Base-by-base conservation (phyloP, 2,329 filamentous ascomycete genomes). In the Huntiella moniliformis region DNA sequence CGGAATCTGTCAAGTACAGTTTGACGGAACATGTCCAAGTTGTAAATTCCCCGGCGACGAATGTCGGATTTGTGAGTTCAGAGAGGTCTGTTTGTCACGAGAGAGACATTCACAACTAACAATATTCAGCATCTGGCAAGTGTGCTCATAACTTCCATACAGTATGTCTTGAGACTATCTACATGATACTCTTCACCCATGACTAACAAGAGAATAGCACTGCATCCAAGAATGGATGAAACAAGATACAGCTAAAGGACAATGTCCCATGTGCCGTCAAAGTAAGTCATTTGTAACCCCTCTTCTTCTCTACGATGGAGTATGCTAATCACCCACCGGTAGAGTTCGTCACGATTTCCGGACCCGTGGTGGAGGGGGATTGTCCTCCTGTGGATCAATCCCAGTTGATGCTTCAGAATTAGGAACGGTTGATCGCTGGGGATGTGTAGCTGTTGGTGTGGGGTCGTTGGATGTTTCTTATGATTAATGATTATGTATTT, bases 121-220 rank as follows among this genome's bases (percentile, higher is more conserved):
- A 18, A 4, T 10, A 2, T 41, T 5, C 55, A 95, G 88, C 95
- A 53, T 87, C 91, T 51, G 91, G 91, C 38, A 92, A 88, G 67
- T 98, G 91, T 63, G 88, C 86, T 4, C 91, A 98, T 61, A 94
- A 85, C 52, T 98, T 98, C 58, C 91, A 98, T 63, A 92, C 94
- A 83, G 86, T 92, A 62, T 54, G 68, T 13, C 11, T 12, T 37
- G n/a, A n/a, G 35, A 47, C 54, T 57, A 41, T 57, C 49, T 33
- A 42, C 17, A 11, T 7, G n/a, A 5, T 10, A 16, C 12, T 4
- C 4, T n/a, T n/a, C n/a, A n/a, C n/a, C n/a, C n/a, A n/a, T 15
- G 15, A 48, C 42, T 38, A 15, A 36, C 17, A 4, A 13, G 22
- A 35, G 22, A 10, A 15, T 33, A 93, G 86, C 91, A 98, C 63